Percentiles rank a stretch among this genome's conserved stretches.
These are phyloP conservation scores for Chlamydomonas reinhardtii DNA, from an alignment of 163 green algal genomes.

Conservation along the genomic window DNA sequence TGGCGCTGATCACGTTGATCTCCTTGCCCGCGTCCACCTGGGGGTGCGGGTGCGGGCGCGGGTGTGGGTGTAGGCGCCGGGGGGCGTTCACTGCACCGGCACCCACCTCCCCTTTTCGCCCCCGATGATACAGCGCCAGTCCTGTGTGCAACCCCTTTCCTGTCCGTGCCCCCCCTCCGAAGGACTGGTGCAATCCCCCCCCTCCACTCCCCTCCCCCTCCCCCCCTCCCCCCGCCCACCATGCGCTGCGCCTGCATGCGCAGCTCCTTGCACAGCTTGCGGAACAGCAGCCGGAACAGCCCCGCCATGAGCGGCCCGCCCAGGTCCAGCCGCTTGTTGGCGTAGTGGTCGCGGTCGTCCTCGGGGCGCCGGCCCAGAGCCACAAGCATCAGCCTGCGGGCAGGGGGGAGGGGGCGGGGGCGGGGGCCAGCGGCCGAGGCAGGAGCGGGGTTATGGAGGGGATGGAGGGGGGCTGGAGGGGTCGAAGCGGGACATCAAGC, in stretches of 20 bases:
- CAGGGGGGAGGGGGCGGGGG: no score
- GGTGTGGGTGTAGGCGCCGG: no score
- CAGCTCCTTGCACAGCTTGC: constrained; percentile 87
- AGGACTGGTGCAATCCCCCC: no score
- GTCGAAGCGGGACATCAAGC: no score
- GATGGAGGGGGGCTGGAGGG: neutral
- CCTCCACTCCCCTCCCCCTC: neutral
- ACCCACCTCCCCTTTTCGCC: no score
- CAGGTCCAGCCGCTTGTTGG: constrained; percentile 96
- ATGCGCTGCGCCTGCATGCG: constrained; percentile 44
- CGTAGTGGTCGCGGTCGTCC: constrained; percentile 98
- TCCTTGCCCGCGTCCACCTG: constrained; percentile 70
- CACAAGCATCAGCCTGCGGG: constrained; percentile 91
- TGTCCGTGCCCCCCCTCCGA: neutral
- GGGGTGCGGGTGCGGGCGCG: no score
- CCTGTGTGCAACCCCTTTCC: no score
- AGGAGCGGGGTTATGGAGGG: neutral
- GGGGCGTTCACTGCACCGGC: no score
- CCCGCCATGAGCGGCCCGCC: constrained; percentile 90
- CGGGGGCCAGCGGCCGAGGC: no score
- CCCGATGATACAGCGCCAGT: no score
- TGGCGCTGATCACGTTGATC: constrained; percentile 86
- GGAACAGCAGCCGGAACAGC: constrained; percentile 91
- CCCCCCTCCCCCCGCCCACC: neutral
- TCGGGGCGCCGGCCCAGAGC: constrained; percentile 84